Evolutionary conservation across 2,329 filamentous ascomycete genomes (phyloP).

Genomic region (Cytospora mali): DNA sequence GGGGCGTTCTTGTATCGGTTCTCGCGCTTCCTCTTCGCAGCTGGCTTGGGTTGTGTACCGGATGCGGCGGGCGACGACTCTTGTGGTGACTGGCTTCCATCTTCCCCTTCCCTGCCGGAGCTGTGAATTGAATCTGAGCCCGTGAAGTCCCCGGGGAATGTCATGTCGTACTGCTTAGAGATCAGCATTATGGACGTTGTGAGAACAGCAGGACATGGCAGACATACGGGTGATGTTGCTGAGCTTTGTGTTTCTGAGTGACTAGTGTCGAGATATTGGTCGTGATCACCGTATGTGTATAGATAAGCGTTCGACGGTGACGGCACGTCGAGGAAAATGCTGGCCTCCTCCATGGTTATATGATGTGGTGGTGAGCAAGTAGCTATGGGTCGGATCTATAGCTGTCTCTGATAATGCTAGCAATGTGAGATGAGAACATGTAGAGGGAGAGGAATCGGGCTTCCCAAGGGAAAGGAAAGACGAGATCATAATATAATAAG

Average conservation of each 20-base stretch:
- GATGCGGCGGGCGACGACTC: conserved; percentile 31
- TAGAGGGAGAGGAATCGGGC: neutral
- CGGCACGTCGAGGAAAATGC: conserved; percentile 36
- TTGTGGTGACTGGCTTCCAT: conserved; percentile 23
- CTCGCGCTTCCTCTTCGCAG: conserved; percentile 52
- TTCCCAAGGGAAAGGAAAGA: conserved; percentile 4
- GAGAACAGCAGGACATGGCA: neutral
- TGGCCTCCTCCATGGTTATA: conserved; percentile 38
- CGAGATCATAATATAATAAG: conserved; percentile 20
- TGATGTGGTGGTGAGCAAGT: neutral
- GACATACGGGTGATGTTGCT: conserved; percentile 41
- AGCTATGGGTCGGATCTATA: conserved; percentile 8
- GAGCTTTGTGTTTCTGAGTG: conserved; percentile 43
- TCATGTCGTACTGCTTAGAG: conserved; percentile 39
- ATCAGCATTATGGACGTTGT: conserved; percentile 26
- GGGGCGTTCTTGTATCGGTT: conserved; percentile 57
- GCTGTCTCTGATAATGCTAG: neutral
- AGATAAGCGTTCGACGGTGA: conserved; percentile 39
- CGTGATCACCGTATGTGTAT: conserved; percentile 41
- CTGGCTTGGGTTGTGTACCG: conserved; percentile 39
- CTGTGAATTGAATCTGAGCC: conserved; percentile 31
- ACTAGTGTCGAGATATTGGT: conserved; percentile 40
- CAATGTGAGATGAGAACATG: conserved; percentile 8
- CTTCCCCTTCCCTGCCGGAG: conserved; percentile 26
- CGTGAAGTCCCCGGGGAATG: conserved; percentile 31